Evolutionary conservation across 495 filamentous ascomycete species (phyloP), one percentile per base, ranked within the genome.

Genomic region (Rostrohypoxylon terebratum): DNA sequence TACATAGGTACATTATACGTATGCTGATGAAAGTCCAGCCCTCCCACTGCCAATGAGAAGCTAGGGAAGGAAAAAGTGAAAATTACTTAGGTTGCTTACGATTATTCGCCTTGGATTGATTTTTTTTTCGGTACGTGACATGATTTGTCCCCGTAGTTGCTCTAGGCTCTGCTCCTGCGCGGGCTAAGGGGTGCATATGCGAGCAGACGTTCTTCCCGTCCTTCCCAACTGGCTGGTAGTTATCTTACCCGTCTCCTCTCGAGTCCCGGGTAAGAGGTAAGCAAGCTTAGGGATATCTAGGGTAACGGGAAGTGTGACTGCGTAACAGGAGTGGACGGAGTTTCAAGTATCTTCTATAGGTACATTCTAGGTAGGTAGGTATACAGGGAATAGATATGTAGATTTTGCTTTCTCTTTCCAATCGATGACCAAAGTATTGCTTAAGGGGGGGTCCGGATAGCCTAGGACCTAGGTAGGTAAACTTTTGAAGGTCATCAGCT

Each of bases 61-160:
- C 11, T 34, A 68, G 42, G 38, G 53, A 38, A 33, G 3, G 28
- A 23, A 59, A 58, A 75, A 69, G 57, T 54, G 23, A 64, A 68
- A 65, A 68, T 59, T 51, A 67, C 40, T 16, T 45, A 73, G 59
- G 64, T 73, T 73, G 70, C 54, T 66, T 65, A 65, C 65, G 36
- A 40, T 31, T 14, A 42, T 14, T 42, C 13, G 38, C 25, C 23
- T 54, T 36, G 10, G 38, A 38, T 2, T n/a, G n/a, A n/a, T n/a
- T n/a, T n/a, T n/a, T n/a, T 16, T 34, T 11, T 47, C 16, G 16
- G 16, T 28, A 8, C 25, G 23, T 21, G 48, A 58, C 23, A 20
- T 59, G 16, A 40, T 31, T 55, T 34, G 23, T 34, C 34, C 31
- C 28, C 25, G n/a, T 34, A 5, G 31, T 16, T 16, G 28, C 36